Evolutionary conservation across 2,329 filamentous ascomycete genomes (phyloP).

Genomic region (Fusarium buharicum): DNA sequence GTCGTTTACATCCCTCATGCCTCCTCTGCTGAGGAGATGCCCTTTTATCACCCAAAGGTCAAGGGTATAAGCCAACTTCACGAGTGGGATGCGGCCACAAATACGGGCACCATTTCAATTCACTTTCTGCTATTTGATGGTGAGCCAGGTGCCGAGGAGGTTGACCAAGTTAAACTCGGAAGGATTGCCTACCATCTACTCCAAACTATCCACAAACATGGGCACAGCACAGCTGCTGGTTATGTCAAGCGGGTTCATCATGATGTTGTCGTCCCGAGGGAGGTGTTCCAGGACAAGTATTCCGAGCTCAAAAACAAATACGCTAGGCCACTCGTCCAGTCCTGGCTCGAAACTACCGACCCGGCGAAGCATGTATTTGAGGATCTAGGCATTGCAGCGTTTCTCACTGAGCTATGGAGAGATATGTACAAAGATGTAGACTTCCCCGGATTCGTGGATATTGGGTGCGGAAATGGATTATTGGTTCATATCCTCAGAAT

Average conservation of each 20-base stretch:
- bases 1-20: conserved; percentile 85
- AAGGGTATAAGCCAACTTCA: conserved; percentile 80
- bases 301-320: conserved; percentile 81
- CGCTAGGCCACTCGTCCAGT: conserved; percentile 73
- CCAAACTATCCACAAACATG: conserved; percentile 77
- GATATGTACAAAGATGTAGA: conserved; percentile 73
- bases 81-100: conserved; percentile 62
- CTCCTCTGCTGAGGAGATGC: conserved; percentile 68
- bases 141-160: conserved; percentile 36
- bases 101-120: conserved; percentile 64
- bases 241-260: conserved; percentile 87
- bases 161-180: conserved; percentile 60
- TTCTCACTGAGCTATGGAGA: conserved; percentile 89
- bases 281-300: conserved; percentile 84
- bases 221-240: conserved; percentile 70
- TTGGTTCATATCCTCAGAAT: conserved; percentile 82
- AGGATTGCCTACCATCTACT: conserved; percentile 77
- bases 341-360: conserved; percentile 88
- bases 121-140: conserved; percentile 66
- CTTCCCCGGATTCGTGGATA: conserved; percentile 94
- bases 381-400: conserved; percentile 89
- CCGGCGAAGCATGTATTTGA: conserved; percentile 95
- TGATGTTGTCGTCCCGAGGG: conserved; percentile 81
- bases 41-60: conserved; percentile 89
- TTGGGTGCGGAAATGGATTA: conserved; percentile 94